phyloP scores from a whole-genome alignment of 176 grass and related monocot genomes.

The Phoenix roebelenii region DNA sequence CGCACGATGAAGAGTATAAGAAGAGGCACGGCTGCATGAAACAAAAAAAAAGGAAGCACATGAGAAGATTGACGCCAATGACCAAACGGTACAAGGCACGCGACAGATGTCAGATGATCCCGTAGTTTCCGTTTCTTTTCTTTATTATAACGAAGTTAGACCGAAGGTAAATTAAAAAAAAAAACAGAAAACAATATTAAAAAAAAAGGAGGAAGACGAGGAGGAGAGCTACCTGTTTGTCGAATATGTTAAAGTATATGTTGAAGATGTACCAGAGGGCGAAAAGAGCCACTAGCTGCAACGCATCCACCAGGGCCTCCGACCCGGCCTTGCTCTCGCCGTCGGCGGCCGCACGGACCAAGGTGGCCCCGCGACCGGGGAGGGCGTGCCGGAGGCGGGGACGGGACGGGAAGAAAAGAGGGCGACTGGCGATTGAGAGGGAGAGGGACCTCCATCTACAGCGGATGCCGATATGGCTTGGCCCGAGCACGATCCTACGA shows the following conservation, averaged over 20 bases:
- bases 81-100: no score
- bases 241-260: conserved; percentile 92
- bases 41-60: no score
- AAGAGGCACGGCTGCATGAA: no score
- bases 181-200: not conserved
- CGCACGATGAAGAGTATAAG: no score
- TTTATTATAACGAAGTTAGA: no score
- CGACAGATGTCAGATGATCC: no score
- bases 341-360: not conserved
- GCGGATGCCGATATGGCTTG: no score
- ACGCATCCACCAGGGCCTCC: conserved; percentile 23
- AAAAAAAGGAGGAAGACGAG: no score
- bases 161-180: not conserved
- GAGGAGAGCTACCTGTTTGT: conserved; percentile 50
- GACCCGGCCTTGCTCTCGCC: conserved; percentile 3
- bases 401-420: not conserved
- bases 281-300: conserved; percentile 59
- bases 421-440: conserved; percentile 14
- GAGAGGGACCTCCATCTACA: conserved; percentile 13
- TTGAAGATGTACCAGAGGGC: conserved; percentile 82
- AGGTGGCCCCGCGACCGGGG: conserved; percentile 8
- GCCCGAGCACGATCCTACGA: no score
- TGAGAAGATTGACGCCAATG: no score
- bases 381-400: conserved; percentile 5
- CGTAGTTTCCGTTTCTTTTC: no score